Evolutionary conservation across 257 asterid genomes (phyloP), one percentile per base, ranked within the genome.

Genomic region (Lantana camara): DNA sequence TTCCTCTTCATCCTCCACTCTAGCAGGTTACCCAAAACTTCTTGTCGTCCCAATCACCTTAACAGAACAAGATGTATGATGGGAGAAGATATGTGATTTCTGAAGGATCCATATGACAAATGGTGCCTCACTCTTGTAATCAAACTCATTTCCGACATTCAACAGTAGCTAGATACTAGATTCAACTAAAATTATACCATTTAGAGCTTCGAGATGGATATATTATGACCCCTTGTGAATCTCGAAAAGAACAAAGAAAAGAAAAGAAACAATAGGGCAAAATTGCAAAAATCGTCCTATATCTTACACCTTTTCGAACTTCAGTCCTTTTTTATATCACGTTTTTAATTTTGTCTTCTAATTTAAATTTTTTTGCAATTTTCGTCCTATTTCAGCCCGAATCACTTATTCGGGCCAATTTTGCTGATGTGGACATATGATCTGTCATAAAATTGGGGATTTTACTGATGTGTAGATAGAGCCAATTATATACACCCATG

Each of bases 1-100:
- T 37, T 84, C 95, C 48, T 76, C 86, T 29, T 83, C 95, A 16
- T 72, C 87, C 64, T 81, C 88, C 9, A 69, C 34, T 34, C 67
- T 69, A 44, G 88, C 96, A 37, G 90, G 74, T 71, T 86, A 94
- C 62, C 71, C 72, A 16, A 74, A 79, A 67, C 69, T 59, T 37
- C 94, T 76, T n/a, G 57, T 48, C 16, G 21, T 11, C 54, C 81
- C 74, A 67, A 57, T 45, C 9, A 78, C 67, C 62, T 77, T 78
- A 21, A 67, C 64, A 21, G 73, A 63, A 71, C 34, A 24, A 5
- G 51, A 69, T 34, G 46, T 68, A 64, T 34, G 34, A 62, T 48
- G 7, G 78, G 68, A 45, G 77, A 59, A 41, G 4, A n/a, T 38
- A 77, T 30, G 16, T 68, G 71, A 3, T 63, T 70, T 50, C 77